Percentiles rank a stretch among this genome's conserved stretches.
Evolutionary conservation across 257 asterid species (phyloP).

Genomic region (Catharanthus roseus): DNA sequence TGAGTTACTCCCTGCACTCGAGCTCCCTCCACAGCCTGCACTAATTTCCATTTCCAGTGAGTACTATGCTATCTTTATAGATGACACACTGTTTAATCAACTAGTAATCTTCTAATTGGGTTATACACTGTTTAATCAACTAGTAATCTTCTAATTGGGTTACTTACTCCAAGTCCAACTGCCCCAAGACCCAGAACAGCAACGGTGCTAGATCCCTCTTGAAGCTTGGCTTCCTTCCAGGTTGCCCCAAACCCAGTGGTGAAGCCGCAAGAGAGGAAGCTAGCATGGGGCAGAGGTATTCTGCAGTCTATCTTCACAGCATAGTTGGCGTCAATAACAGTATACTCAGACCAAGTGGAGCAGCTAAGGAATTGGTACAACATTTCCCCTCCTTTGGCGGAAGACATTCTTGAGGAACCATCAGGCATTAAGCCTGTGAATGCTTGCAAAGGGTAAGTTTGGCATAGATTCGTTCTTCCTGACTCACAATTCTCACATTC

Average conservation of each 20-base stretch:
- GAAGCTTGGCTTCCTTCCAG: slow-evolving; percentile 31
- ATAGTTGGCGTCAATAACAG: slow-evolving; percentile 43
- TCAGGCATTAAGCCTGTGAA: slow-evolving; percentile 45
- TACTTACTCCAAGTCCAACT: slow-evolving; percentile 73
- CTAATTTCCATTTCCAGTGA: too few species aligned
- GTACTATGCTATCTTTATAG: too few species aligned
- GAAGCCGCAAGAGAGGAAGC: slow-evolving; percentile 62
- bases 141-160: too few species aligned
- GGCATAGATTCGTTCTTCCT: slow-evolving; percentile 35
- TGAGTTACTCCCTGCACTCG: slow-evolving; percentile 45
- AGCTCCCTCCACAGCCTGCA: slow-evolving; percentile 63
- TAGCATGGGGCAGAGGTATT: slow-evolving; percentile 46
- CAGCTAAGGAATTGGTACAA: slow-evolving; percentile 56
- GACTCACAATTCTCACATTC: slow-evolving; percentile 51
- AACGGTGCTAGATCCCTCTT: slow-evolving; percentile 52
- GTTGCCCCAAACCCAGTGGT: slow-evolving; percentile 60
- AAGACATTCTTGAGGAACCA: slow-evolving; percentile 70
- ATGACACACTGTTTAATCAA: too few species aligned
- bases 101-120: too few species aligned
- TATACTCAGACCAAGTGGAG: slow-evolving; percentile 67
- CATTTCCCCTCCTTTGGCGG: slow-evolving; percentile 29
- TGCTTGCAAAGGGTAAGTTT: slow-evolving; percentile 36
- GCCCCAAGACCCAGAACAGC: slow-evolving; percentile 77
- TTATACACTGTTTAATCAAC: too few species aligned
- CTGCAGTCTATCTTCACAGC: slow-evolving; percentile 49